Evolutionary conservation across 1,284 basidiomycete species (phyloP).

Genomic region (Trametes versicolor): DNA sequence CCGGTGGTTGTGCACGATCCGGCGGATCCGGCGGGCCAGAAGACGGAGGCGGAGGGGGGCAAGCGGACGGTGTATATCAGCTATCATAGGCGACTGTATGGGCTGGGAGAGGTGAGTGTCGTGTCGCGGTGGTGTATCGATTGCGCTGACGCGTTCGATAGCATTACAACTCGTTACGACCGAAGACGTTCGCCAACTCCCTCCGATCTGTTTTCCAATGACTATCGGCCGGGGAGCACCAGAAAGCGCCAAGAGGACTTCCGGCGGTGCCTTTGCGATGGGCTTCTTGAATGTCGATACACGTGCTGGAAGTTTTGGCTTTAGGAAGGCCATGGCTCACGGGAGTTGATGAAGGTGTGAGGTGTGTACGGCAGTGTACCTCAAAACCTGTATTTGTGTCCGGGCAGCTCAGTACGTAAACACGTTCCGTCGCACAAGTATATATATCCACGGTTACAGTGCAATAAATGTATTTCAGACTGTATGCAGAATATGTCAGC

Average conservation of each 20-base stretch:
- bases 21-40: slow-evolving; percentile 55
- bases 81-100: slow-evolving; percentile 93
- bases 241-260: too few relatives aligned
- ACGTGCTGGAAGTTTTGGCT: too few relatives aligned
- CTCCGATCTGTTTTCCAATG: slow-evolving; percentile 49
- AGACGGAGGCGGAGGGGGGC: slow-evolving; percentile 46
- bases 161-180: slow-evolving; percentile 90
- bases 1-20: slow-evolving; percentile 86
- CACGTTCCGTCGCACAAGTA: neutral
- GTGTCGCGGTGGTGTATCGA: slow-evolving; percentile 4
- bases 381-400: neutral
- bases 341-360: too few relatives aligned
- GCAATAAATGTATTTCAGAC: too few relatives aligned
- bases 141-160: slow-evolving; percentile 43
- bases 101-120: slow-evolving; percentile 86
- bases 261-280: too few relatives aligned
- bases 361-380: neutral
- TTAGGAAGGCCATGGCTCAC: too few relatives aligned
- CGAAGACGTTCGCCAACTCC: slow-evolving; percentile 58
- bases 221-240: neutral
- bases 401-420: neutral
- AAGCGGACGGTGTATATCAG: slow-evolving; percentile 77
- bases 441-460: neutral
- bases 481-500: neutral
- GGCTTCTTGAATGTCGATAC: too few relatives aligned